Percentiles rank a stretch among this genome's conserved stretches.
Conservation (phyloP, 208 protist species). For the Leishmania mexicana region DNA sequence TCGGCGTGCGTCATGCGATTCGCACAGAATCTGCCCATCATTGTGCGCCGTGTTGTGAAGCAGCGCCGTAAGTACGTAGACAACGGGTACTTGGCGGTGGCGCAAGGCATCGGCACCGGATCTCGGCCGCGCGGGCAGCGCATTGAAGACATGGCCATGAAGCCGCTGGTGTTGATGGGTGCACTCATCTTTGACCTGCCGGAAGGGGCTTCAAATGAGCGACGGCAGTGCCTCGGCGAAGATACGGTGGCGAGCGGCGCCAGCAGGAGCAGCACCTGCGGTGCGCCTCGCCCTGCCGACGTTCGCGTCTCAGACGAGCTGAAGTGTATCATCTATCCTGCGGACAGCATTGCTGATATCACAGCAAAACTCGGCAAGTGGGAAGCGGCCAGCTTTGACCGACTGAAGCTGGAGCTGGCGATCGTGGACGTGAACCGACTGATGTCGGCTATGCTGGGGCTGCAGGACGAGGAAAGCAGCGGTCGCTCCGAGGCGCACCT, state of each 20-base stretch:
- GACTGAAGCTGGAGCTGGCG: constrained; percentile 80
- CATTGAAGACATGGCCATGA: constrained; percentile 91
- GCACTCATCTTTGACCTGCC: constrained; percentile 71
- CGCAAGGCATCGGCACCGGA: constrained; percentile 72
- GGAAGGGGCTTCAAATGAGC: constrained; percentile 7
- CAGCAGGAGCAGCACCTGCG: constrained; percentile 64
- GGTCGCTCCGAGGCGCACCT: constrained; percentile 22
- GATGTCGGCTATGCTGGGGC: constrained; percentile 58
- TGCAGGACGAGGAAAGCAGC: constrained; percentile 34
- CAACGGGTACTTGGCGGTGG: constrained; percentile 36
- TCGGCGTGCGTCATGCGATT: constrained; percentile 77
- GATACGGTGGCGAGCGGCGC: constrained; percentile 5
- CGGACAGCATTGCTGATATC: constrained; percentile 77
- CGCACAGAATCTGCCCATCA: constrained; percentile 78
- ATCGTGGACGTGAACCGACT: constrained; percentile 66
- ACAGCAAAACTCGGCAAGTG: constrained; percentile 67
- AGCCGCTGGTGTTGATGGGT: constrained; percentile 84
- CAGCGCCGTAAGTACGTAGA: constrained; percentile 53
- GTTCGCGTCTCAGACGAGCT: constrained; percentile 68
- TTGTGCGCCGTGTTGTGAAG: constrained; percentile 81
- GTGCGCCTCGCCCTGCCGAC: constrained; percentile 46
- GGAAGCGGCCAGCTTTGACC: constrained; percentile 81
- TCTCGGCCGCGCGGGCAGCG: constrained; percentile 52
- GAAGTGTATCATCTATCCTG: constrained; percentile 68
- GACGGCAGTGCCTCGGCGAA: neutral